A percentile compares a stretch with the other conserved stretches of the same genome.
These are phyloP conservation scores for Podospora didyma DNA, from an alignment of 495 filamentous ascomycete genomes.

Conservation along the genomic window DNA sequence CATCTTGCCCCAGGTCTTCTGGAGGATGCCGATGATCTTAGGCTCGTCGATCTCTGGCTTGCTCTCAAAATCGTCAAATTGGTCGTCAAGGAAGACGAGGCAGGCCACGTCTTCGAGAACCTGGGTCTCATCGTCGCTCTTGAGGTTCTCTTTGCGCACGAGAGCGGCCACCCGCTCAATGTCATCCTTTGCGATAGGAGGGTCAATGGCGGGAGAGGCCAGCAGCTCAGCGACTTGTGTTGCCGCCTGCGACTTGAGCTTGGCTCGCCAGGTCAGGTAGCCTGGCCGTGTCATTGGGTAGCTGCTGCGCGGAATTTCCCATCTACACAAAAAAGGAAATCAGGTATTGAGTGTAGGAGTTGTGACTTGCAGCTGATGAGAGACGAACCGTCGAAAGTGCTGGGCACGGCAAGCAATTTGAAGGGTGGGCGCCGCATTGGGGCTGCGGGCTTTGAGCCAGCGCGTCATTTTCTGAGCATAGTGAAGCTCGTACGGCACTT, in stretches of 20 bases:
- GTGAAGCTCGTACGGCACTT: conserved; percentile 68
- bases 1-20: conserved; percentile 88
- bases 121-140: conserved; percentile 62
- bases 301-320: conserved; percentile 67
- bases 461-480: conserved; percentile 74
- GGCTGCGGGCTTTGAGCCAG: conserved; percentile 55
- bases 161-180: conserved; percentile 52
- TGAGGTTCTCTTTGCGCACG: conserved; percentile 63
- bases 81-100: conserved; percentile 80
- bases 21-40: conserved; percentile 68
- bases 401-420: conserved; percentile 75
- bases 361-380: too few relatives aligned
- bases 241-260: conserved; percentile 67
- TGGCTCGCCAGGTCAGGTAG: conserved; percentile 71
- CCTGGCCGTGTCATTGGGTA: conserved; percentile 68
- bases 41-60: conserved; percentile 57
- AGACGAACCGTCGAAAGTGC: conserved; percentile 54
- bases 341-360: too few relatives aligned
- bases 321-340: too few relatives aligned
- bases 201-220: conserved; percentile 34
- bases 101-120: conserved; percentile 80
- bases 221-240: conserved; percentile 53
- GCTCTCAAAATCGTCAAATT: conserved; percentile 71
- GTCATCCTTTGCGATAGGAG: conserved; percentile 33
- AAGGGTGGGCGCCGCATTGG: conserved; percentile 58